These are phyloP conservation scores for Diplosphaera chodatii DNA, from an alignment of 139 green algal species.

Conservation along the genomic window DNA sequence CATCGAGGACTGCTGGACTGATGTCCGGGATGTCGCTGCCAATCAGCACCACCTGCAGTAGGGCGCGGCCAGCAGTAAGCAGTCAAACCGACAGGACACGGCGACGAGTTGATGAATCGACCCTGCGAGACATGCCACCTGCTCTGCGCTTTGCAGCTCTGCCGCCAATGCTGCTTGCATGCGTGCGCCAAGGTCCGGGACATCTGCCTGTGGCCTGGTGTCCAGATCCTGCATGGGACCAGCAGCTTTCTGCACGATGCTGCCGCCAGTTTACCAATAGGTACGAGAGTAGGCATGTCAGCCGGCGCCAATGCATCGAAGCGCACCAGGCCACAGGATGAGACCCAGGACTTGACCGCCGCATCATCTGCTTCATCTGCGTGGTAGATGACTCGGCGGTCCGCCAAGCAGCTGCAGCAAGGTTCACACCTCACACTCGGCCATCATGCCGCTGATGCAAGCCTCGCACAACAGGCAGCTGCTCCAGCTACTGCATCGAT, in stretches of 20 bases:
- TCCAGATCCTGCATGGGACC: neutral
- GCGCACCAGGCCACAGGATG: neutral
- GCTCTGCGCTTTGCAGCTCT: neutral
- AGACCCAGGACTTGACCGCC: neutral
- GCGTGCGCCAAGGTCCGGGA: slow-evolving; percentile 28
- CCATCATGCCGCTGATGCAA: too few relatives aligned
- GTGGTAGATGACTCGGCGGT: neutral
- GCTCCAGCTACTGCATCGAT: too few relatives aligned
- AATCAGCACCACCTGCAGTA: slow-evolving; percentile 44
- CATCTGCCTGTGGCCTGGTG: slow-evolving; percentile 17
- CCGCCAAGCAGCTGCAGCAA: neutral
- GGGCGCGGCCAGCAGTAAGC: too few relatives aligned
- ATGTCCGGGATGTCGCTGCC: slow-evolving; percentile 62
- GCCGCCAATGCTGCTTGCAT: slow-evolving; percentile 32
- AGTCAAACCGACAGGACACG: too few relatives aligned
- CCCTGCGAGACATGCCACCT: too few relatives aligned
- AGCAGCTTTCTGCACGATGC: too few relatives aligned
- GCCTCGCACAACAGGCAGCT: too few relatives aligned
- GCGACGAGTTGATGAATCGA: too few relatives aligned
- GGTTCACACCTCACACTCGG: too few relatives aligned
- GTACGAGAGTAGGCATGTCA: too few relatives aligned
- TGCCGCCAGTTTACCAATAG: too few relatives aligned
- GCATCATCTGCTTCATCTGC: neutral
- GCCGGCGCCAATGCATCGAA: too few relatives aligned
- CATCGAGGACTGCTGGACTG: slow-evolving; percentile 16